Evolutionary conservation across 2,329 filamentous ascomycete genomes (phyloP).

Genomic region (Colletotrichum musae): DNA sequence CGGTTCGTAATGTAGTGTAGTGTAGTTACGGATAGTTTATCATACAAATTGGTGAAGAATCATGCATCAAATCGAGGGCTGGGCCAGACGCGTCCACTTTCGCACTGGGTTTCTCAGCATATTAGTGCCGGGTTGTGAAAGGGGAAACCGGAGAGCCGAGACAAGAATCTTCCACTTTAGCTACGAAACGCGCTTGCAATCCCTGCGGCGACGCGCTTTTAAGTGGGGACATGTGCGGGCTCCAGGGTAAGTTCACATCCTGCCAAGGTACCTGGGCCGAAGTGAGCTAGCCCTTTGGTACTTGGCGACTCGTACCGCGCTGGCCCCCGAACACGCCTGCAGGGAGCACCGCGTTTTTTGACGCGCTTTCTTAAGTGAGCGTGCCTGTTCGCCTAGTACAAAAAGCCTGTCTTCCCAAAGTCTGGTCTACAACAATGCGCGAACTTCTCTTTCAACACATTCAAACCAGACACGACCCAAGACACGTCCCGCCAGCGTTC

Average conservation of each 20-base stretch:
- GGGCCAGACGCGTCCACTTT: constrained; percentile 28
- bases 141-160: constrained; percentile 29
- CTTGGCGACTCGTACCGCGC: neutral
- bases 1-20: neutral
- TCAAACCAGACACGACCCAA: constrained; percentile 25
- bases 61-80: constrained; percentile 16
- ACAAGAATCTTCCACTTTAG: constrained; percentile 31
- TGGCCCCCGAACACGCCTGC: neutral
- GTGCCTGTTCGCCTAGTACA: constrained; percentile 37
- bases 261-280: neutral
- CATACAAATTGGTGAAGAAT: constrained; percentile 9
- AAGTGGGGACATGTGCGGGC: constrained; percentile 10
- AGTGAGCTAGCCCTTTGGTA: neutral
- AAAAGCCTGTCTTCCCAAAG: constrained; percentile 36
- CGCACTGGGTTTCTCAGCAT: constrained; percentile 1
- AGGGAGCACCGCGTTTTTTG: neutral
- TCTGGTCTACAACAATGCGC: constrained; percentile 13
- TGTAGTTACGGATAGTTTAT: neutral
- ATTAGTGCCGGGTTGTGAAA: constrained; percentile 25
- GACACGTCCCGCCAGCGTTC: neutral
- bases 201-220: constrained; percentile 33
- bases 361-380: constrained; percentile 38
- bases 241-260: neutral
- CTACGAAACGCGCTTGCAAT: constrained; percentile 34
- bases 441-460: constrained; percentile 18